Percentiles rank a stretch among this genome's conserved stretches.
Evolutionary conservation across 306 rosid genomes (phyloP).

Genomic region (Potentilla sterilis): DNA sequence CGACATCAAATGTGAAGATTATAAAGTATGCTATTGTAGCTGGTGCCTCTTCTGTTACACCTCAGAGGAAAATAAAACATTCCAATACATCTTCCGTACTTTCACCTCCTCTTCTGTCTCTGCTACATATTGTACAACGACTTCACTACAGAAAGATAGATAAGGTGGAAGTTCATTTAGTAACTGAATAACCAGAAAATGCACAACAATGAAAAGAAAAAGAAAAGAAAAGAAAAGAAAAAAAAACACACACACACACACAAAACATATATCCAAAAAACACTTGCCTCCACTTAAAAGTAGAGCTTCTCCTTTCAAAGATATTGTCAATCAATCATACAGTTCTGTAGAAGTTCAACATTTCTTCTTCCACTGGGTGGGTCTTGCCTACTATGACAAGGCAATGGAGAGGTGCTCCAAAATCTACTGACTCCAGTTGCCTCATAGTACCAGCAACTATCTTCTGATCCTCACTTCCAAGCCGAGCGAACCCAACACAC

Average conservation of each 20-base stretch:
- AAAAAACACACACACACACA: too few relatives aligned
- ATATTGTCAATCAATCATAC: conserved; percentile 11
- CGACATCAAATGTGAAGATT: neutral
- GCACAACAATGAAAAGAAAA: neutral
- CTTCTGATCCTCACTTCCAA: conserved; percentile 85
- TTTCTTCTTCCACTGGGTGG: conserved; percentile 90
- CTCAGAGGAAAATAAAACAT: neutral
- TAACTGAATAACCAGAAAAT: neutral
- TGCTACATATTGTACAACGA: neutral
- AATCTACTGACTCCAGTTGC: conserved; percentile 64
- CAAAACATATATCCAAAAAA: neutral
- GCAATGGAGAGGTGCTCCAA: conserved; percentile 90
- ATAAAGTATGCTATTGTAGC: neutral
- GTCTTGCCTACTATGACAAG: conserved; percentile 83
- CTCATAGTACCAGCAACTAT: conserved; percentile 71
- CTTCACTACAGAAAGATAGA: neutral
- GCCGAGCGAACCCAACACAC: conserved; percentile 89
- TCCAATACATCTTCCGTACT: neutral
- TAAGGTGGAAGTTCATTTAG: neutral
- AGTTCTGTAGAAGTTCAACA: conserved; percentile 61
- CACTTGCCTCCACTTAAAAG: neutral
- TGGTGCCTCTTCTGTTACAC: neutral
- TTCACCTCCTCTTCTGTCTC: neutral
- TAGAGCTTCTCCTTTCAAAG: neutral
- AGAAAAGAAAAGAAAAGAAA: too few relatives aligned